Conservation (phyloP, 768 basidiomycete species). For the Strobilomyces dryophilus region DNA sequence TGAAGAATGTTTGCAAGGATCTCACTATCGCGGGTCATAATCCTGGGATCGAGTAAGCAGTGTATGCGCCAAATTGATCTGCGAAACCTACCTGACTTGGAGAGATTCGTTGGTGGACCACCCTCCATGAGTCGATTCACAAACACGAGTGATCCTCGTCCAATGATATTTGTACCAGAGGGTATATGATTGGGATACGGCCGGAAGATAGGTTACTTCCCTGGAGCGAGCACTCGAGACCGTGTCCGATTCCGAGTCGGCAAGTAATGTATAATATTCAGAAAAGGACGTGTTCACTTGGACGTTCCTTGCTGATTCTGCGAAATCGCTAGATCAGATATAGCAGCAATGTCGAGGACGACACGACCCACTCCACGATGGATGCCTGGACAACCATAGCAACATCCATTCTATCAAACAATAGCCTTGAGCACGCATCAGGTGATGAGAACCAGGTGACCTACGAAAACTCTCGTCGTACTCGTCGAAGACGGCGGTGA, state of each 20-base stretch:
- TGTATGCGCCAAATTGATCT: neutral
- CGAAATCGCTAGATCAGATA: neutral
- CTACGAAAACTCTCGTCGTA: conserved; percentile 54
- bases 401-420: conserved; percentile 58
- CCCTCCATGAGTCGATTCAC: conserved; percentile 14
- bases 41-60: conserved; percentile 31
- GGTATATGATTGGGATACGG: conserved; percentile 30
- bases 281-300: conserved; percentile 44
- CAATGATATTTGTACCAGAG: conserved; percentile 34
- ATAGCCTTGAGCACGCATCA: neutral
- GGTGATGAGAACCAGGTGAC: conserved; percentile 16
- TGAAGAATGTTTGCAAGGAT: conserved; percentile 50
- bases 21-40: conserved; percentile 43
- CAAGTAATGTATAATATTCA: conserved; percentile 20
- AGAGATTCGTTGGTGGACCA: conserved; percentile 16
- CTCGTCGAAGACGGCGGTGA: conserved; percentile 60
- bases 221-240: conserved; percentile 23
- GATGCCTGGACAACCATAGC: conserved; percentile 61
- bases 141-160: conserved; percentile 25
- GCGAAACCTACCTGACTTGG: conserved; percentile 15
- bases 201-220: conserved; percentile 34
- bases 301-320: conserved; percentile 44
- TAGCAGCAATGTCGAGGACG: neutral
- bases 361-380: conserved; percentile 49
- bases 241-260: conserved; percentile 14